Conservation (phyloP, 139 green algal genomes). For the Micromonas commoda region DNA sequence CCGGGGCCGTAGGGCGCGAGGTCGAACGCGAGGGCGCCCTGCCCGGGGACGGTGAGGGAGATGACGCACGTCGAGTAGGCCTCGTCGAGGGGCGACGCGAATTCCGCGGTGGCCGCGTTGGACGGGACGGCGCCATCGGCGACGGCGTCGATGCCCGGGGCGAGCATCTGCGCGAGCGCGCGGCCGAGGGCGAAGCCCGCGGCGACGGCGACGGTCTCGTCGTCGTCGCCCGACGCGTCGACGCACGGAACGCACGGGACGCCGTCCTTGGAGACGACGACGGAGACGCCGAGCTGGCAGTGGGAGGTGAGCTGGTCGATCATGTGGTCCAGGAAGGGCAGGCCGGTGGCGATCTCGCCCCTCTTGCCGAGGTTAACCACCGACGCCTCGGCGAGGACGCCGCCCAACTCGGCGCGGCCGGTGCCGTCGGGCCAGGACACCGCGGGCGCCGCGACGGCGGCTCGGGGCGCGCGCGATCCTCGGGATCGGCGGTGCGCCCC, state of each 20-base stretch:
- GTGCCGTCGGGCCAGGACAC: not conserved
- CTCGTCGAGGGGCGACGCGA: slow-evolving; percentile 58
- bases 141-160: not conserved
- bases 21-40: slow-evolving; percentile 56
- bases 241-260: not conserved
- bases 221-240: slow-evolving; percentile 7
- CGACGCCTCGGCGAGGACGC: not conserved
- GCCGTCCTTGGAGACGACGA: slow-evolving; percentile 39
- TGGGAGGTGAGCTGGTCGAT: slow-evolving; percentile 68
- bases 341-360: slow-evolving; percentile 36
- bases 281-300: slow-evolving; percentile 46
- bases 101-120: not conserved
- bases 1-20: slow-evolving; percentile 16
- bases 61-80: slow-evolving; percentile 42
- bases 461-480: too few species aligned
- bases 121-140: not conserved
- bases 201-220: slow-evolving; percentile 33
- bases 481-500: too few species aligned
- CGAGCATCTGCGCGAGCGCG: slow-evolving; percentile 1
- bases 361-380: not conserved
- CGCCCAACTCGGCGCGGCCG: not conserved
- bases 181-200: slow-evolving; percentile 9
- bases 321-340: slow-evolving; percentile 99
- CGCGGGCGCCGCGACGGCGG: too few species aligned
- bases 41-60: slow-evolving; percentile 71